Conservation (phyloP, 192 early-diverging fungal species). For the Coemansia sp. region DNA sequence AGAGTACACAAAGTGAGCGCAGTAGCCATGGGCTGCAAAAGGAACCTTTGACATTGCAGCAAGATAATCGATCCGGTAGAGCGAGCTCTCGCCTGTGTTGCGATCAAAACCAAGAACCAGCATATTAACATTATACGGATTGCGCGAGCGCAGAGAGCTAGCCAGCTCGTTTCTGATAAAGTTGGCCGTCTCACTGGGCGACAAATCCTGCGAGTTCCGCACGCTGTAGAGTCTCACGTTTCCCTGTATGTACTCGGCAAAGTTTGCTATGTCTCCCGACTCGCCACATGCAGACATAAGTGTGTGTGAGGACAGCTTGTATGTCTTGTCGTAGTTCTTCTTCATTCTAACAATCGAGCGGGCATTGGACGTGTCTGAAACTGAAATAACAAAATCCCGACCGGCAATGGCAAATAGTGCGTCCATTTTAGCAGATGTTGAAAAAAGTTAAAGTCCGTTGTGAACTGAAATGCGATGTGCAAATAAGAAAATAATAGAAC, state of each 20-base stretch:
- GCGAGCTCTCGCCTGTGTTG: conserved; percentile 65
- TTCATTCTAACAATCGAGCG: conserved; percentile 92
- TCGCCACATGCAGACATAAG: conserved; percentile 87
- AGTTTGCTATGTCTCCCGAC: conserved; percentile 88
- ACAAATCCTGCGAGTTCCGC: conserved; percentile 79
- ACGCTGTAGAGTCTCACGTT: conserved; percentile 90
- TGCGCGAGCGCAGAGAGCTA: conserved; percentile 64
- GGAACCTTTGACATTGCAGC: conserved; percentile 72
- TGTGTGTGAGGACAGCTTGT: conserved; percentile 75
- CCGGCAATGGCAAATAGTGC: conserved; percentile 86
- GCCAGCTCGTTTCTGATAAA: conserved; percentile 88
- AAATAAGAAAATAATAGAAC: background rate
- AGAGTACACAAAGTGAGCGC: conserved; percentile 85
- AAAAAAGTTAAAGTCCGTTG: background rate
- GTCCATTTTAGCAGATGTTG: conserved; percentile 57
- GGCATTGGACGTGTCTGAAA: conserved; percentile 71
- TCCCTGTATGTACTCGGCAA: conserved; percentile 93
- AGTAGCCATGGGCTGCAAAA: conserved; percentile 90
- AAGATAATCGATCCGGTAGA: conserved; percentile 95
- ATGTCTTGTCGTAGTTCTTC: conserved; percentile 87
- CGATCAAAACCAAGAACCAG: conserved; percentile 83
- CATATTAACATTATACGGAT: conserved; percentile 85
- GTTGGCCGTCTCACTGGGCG: conserved; percentile 71
- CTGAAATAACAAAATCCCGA: conserved; percentile 89
- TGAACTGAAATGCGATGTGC: too few relatives aligned